Evolutionary conservation across 768 basidiomycete species (phyloP).

Genomic region (Lepiota venenata): DNA sequence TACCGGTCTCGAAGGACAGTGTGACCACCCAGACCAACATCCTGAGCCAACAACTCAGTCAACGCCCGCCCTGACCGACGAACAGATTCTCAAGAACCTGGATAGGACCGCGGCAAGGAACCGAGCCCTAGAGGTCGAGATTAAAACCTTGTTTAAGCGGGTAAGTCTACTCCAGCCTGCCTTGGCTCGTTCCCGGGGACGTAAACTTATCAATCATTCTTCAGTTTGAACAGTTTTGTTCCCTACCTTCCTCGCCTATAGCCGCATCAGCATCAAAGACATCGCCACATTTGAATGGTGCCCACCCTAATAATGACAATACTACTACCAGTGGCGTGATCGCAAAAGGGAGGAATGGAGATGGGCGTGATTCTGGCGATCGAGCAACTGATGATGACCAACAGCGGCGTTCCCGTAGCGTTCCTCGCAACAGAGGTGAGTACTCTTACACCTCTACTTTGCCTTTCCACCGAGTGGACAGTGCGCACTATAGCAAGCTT

Average conservation of each 20-base stretch:
- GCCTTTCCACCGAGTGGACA: neutral
- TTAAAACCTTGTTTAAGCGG: constrained; percentile 32
- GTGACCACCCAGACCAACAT: too few species aligned
- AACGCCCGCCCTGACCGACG: constrained; percentile 22
- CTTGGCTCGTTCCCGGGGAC: neutral
- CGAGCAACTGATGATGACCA: neutral
- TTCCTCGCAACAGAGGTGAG: constrained; percentile 4
- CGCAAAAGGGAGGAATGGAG: neutral
- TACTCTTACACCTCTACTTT: neutral
- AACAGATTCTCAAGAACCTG: constrained; percentile 37
- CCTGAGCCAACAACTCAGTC: neutral
- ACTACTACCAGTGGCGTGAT: neutral
- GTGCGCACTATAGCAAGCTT: neutral
- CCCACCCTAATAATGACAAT: neutral
- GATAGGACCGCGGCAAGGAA: constrained; percentile 37
- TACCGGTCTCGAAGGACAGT: neutral
- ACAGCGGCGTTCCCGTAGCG: neutral
- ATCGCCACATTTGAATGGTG: neutral
- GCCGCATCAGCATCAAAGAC: constrained; percentile 10
- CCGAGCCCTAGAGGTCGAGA: constrained; percentile 40
- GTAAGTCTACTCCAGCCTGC: constrained; percentile 21
- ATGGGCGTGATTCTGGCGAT: neutral
- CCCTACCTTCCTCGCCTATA: neutral
- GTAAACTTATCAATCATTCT: constrained; percentile 5
- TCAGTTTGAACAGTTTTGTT: constrained; percentile 21